Base-by-base conservation (phyloP, 139 green algal genomes). In the Mychonastes homosphaera region DNA sequence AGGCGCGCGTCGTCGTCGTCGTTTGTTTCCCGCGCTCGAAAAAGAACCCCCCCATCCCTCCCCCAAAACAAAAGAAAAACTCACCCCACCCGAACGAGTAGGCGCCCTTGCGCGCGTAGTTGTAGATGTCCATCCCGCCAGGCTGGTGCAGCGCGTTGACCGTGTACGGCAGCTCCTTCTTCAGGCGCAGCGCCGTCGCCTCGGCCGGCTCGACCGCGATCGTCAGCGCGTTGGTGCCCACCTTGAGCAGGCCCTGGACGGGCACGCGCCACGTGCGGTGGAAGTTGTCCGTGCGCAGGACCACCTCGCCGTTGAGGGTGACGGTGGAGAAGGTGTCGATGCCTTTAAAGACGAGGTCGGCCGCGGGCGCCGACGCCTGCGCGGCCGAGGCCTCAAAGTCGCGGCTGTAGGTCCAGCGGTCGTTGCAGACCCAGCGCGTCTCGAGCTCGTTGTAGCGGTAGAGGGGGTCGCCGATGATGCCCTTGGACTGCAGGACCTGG, bases 1-100 rank as follows among this genome's bases (percentile, higher is more conserved):
- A n/a, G n/a, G n/a, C n/a, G n/a, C n/a, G n/a, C n/a, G n/a, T n/a
- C n/a, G n/a, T n/a, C n/a, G n/a, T n/a, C n/a, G n/a, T n/a, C n/a
- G n/a, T n/a, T n/a, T n/a, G n/a, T n/a, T n/a, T n/a, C n/a, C n/a
- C n/a, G n/a, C n/a, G n/a, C n/a, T n/a, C n/a, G n/a, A n/a, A n/a
- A n/a, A n/a, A n/a, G n/a, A n/a, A n/a, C n/a, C n/a, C n/a, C n/a
- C n/a, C n/a, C n/a, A n/a, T n/a, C n/a, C n/a, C n/a, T n/a, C n/a
- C n/a, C n/a, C n/a, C n/a, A n/a, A n/a, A n/a, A n/a, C n/a, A n/a
- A n/a, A n/a, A n/a, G n/a, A n/a, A n/a, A n/a, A n/a, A n/a, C n/a
- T n/a, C n/a, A n/a, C n/a, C n/a, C 80, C 80, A 87, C 26, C 79
- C 74, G 72, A 83, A 87, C 38, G 83, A 73, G 40, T 63, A 74